Percentiles rank a stretch among this genome's conserved stretches.
These are phyloP conservation scores for Nepenthes mirabilis DNA, from an alignment of 148 eudicot genomes.

Conservation along the genomic window DNA sequence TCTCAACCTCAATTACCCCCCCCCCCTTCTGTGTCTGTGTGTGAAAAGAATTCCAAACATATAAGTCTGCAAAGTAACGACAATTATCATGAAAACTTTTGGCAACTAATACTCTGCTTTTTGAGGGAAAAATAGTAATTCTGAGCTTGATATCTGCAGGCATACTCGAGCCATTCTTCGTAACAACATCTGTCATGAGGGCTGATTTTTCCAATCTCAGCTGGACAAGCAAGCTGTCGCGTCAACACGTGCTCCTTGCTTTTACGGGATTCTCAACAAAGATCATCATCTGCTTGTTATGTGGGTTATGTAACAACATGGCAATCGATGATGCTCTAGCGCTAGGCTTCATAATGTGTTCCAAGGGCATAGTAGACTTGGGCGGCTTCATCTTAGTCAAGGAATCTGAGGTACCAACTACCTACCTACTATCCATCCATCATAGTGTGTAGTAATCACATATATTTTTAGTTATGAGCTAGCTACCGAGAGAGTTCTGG, in stretches of 20 bases:
- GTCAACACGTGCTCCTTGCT: conserved; percentile 4
- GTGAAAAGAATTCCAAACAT: neutral
- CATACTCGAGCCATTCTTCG: conserved; percentile 33
- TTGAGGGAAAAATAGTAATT: no score
- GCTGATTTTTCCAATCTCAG: conserved; percentile 12
- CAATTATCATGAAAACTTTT: no score
- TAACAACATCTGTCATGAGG: conserved; percentile 16
- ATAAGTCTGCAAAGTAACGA: no score
- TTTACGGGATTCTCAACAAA: conserved; percentile 17
- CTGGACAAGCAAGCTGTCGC: conserved; percentile 1
- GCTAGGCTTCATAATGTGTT: conserved; percentile 38
- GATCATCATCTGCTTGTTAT: conserved; percentile 18
- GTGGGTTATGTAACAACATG: conserved; percentile 20
- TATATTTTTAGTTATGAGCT: neutral
- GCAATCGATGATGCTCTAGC: conserved; percentile 24
- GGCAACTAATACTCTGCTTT: no score
- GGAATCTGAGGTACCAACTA: conserved; percentile 16
- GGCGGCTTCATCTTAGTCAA: conserved; percentile 7
- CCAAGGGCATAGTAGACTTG: conserved; percentile 52
- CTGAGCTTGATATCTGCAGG: conserved; percentile 6
- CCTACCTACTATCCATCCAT: neutral
- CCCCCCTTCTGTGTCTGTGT: neutral
- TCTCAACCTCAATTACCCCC: neutral
- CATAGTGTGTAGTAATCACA: neutral
- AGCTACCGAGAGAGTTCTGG: no score